Percentiles rank a stretch among this genome's conserved stretches.
Evolutionary conservation across 2,329 filamentous ascomycete species (phyloP).

Genomic region (Aquanectria penicillioides): DNA sequence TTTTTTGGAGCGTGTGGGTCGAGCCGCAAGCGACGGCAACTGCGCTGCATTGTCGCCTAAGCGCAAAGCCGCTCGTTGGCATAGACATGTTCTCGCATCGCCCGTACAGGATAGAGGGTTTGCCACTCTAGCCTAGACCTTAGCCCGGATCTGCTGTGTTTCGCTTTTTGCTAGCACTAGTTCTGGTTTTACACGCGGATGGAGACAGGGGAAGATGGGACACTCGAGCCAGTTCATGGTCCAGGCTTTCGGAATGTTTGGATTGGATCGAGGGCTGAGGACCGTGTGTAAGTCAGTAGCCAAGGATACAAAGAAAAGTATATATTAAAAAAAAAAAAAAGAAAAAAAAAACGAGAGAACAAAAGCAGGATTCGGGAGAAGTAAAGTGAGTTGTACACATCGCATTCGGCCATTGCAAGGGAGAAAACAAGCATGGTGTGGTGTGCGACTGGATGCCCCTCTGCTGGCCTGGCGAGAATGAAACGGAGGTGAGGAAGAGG

Average conservation of each 20-base stretch:
- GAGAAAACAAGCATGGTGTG: not conserved
- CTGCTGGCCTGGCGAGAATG: constrained; percentile 7
- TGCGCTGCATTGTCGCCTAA: constrained; percentile 13
- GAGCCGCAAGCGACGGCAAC: not conserved
- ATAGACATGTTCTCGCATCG: not conserved
- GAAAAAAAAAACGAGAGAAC: not conserved
- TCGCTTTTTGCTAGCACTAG: too few species aligned
- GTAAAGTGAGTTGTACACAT: not conserved
- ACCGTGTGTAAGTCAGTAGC: not conserved
- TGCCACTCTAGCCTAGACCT: not conserved
- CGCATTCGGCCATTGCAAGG: not conserved
- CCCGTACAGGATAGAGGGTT: constrained; percentile 1
- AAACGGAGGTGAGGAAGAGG: constrained; percentile 12
- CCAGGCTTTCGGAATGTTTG: constrained; percentile 31
- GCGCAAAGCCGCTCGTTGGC: constrained; percentile 16
- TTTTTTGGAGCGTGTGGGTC: not conserved
- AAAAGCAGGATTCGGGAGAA: not conserved
- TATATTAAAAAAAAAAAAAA: not conserved
- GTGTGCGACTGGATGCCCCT: not conserved
- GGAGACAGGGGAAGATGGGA: too few species aligned
- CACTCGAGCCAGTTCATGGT: constrained; percentile 29
- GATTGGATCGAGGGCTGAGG: not conserved
- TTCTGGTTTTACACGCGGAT: too few species aligned
- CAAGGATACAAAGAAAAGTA: too few species aligned
- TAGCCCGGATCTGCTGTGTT: too few species aligned